These are phyloP conservation scores for Citrullus mucosospermus DNA, from an alignment of 306 rosid genomes.

Conservation along the genomic window DNA sequence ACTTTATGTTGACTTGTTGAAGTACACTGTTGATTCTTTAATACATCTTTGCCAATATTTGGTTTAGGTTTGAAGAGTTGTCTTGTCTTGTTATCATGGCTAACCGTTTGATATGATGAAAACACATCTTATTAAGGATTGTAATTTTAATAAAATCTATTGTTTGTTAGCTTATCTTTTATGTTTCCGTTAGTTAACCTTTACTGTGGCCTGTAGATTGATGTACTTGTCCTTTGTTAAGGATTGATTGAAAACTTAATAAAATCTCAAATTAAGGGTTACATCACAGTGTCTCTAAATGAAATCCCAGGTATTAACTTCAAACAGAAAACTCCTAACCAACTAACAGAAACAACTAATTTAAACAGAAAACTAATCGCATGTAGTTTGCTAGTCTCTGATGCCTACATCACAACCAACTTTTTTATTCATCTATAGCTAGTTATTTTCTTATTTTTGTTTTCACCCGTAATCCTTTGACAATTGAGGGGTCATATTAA, in stretches of 20 bases:
- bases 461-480: not conserved
- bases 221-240: not conserved
- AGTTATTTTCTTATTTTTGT: not conserved
- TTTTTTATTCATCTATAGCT: not conserved
- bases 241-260: not conserved
- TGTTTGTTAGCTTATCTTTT: not conserved
- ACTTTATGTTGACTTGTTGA: slow-evolving; percentile 10
- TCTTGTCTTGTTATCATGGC: not conserved
- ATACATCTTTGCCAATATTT: not conserved
- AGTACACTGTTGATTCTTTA: not conserved
- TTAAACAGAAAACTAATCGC: not conserved
- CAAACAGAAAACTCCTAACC: not conserved
- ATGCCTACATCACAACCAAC: not conserved
- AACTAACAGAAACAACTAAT: not conserved
- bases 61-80: not conserved
- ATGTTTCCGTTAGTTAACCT: not conserved
- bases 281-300: not conserved
- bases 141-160: not conserved
- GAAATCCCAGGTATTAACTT: not conserved
- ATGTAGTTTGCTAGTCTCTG: not conserved
- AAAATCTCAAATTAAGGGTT: not conserved
- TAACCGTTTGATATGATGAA: not conserved
- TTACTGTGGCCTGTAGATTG: not conserved
- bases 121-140: not conserved
- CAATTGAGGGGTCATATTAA: not conserved